These are phyloP conservation scores for Porcisia hertigi DNA, from an alignment of 208 protist genomes.

Conservation along the genomic window DNA sequence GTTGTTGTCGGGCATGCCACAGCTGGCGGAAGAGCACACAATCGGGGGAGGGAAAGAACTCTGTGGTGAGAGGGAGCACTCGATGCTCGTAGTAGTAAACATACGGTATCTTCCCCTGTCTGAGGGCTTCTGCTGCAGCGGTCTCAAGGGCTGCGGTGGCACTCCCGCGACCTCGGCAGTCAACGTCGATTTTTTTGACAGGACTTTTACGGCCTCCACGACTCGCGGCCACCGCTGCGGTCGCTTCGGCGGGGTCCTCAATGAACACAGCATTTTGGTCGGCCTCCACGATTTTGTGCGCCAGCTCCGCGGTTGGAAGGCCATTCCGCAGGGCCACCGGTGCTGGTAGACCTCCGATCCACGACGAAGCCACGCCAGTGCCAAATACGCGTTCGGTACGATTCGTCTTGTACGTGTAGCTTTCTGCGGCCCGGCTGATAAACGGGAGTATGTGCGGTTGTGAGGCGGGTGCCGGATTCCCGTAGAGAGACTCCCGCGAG, in stretches of 20 bases:
- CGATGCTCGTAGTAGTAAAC: slow-evolving; percentile 55
- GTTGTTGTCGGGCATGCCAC: slow-evolving; percentile 31
- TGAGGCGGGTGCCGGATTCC: not conserved
- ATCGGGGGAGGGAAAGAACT: slow-evolving; percentile 47
- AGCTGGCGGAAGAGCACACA: slow-evolving; percentile 58
- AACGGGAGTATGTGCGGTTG: slow-evolving; percentile 23
- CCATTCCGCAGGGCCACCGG: slow-evolving; percentile 21
- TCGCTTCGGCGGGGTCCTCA: slow-evolving; percentile 15
- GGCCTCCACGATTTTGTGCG: slow-evolving; percentile 6
- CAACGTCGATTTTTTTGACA: not conserved
- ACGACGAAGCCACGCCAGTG: slow-evolving; percentile 2
- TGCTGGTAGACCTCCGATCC: not conserved
- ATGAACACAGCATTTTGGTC: slow-evolving; percentile 15
- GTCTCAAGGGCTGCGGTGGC: not conserved
- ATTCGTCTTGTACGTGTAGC: slow-evolving; percentile 35
- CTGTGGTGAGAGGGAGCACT: slow-evolving; percentile 45
- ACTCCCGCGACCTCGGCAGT: not conserved
- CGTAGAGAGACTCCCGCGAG: slow-evolving; percentile 22
- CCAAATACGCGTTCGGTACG: slow-evolving; percentile 20
- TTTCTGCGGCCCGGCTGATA: slow-evolving; percentile 34
- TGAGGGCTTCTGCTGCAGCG: slow-evolving; percentile 11
- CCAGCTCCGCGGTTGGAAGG: slow-evolving; percentile 7
- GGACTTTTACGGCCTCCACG: slow-evolving; percentile 1
- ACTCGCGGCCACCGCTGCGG: slow-evolving; percentile 15
- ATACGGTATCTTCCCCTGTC: slow-evolving; percentile 9